Evolutionary conservation across 371 early-diverging fungal genomes (phyloP).

Genomic region (Rhizopus sp.): DNA sequence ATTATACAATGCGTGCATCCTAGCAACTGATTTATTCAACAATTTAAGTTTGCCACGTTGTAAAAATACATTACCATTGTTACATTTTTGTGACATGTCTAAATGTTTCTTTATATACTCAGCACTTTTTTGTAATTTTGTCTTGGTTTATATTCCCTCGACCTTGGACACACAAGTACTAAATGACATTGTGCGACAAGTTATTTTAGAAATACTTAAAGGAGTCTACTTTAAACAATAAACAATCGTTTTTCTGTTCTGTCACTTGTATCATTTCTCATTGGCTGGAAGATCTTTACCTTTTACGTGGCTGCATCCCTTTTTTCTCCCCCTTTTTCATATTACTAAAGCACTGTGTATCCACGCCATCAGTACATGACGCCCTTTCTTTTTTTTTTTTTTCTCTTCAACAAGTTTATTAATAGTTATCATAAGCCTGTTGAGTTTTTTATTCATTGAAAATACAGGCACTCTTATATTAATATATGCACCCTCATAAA

Average conservation of each 20-base stretch:
- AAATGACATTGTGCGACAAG: no score
- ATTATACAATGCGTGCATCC: neutral
- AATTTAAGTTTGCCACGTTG: constrained; percentile 8
- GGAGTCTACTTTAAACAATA: no score
- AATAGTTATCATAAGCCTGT: no score
- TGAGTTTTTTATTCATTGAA: no score
- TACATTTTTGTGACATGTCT: constrained; percentile 8
- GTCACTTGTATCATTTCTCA: neutral
- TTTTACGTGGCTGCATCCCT: neutral
- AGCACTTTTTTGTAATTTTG: neutral
- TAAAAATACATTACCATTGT: constrained; percentile 6
- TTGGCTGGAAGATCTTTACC: neutral
- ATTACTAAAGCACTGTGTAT: neutral
- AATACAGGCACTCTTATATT: no score
- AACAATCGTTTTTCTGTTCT: neutral
- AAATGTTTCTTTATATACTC: neutral
- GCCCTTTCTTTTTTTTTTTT: no score
- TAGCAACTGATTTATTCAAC: neutral
- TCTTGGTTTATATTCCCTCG: neutral
- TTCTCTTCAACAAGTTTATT: no score
- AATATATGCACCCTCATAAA: no score
- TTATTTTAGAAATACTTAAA: no score
- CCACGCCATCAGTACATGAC: no score
- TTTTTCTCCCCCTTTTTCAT: neutral
- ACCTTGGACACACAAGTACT: no score